Evolutionary conservation across 2,329 filamentous ascomycete genomes (phyloP).

Genomic region (Fusarium sulawesiense): DNA sequence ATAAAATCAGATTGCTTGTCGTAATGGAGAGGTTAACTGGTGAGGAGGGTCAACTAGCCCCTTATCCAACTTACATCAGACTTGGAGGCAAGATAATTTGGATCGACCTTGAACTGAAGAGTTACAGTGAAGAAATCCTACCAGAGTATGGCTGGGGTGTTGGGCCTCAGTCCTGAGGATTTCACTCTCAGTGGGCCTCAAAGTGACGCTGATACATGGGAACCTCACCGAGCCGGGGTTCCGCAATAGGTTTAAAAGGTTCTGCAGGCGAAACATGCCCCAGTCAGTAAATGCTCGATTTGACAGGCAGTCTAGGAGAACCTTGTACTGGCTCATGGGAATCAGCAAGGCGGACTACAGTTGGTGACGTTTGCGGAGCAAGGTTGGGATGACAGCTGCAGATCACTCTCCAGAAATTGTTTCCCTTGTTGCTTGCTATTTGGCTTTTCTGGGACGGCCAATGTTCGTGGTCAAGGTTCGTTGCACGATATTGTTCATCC

Average conservation of each 20-base stretch:
- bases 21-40: too few relatives aligned
- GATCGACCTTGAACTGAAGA: background rate
- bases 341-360: too few relatives aligned
- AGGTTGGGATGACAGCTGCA: background rate
- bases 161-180: background rate
- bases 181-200: background rate
- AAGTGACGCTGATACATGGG: background rate
- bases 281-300: background rate
- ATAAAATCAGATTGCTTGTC: too few relatives aligned
- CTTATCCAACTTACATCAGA: background rate
- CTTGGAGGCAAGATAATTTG: background rate
- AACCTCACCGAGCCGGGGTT: too few relatives aligned
- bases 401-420: background rate
- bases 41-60: too few relatives aligned
- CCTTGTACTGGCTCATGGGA: background rate
- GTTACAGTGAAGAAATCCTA: background rate
- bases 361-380: background rate
- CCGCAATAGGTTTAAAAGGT: background rate
- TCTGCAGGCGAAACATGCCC: constrained; percentile 14
- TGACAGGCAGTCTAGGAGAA: background rate
- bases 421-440: background rate
- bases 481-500: background rate
- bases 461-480: background rate
- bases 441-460: background rate
- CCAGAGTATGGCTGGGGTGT: background rate